phyloP scores from a whole-genome alignment of 176 grass and related monocot species.

The maize (Zea mays) region Zm-B73-REFERENCE-NAM-5.0 NC_050103.1:162611001-162611500 shows the following conservation, averaged over 20 bases:
- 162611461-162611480: slow-evolving; percentile 35
- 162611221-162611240: slow-evolving; percentile 24
- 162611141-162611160: slow-evolving; percentile 6
- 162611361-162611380: slow-evolving; percentile 54
- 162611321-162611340: slow-evolving; percentile 38
- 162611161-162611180: slow-evolving; percentile 34
- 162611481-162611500: slow-evolving; percentile 30
- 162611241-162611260: slow-evolving; percentile 22
- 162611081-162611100: slow-evolving; percentile 37
- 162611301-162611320: slow-evolving; percentile 17
- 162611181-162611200: background rate
- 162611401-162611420: slow-evolving; percentile 39
- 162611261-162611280: slow-evolving; percentile 22
- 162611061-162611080: slow-evolving; percentile 39
- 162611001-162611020: slow-evolving; percentile 5
- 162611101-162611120: slow-evolving; percentile 31
- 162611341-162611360: slow-evolving; percentile 57
- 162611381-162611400: slow-evolving; percentile 22
- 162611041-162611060: slow-evolving; percentile 37
- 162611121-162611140: slow-evolving; percentile 19
- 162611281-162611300: slow-evolving; percentile 26
- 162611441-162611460: slow-evolving; percentile 22
- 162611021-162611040: slow-evolving; percentile 9
- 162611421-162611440: slow-evolving; percentile 25
- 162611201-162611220: slow-evolving; percentile 33